Evolutionary conservation across 176 grass and related monocot species (phyloP).

Genomic region (Oryza meridionalis): DNA sequence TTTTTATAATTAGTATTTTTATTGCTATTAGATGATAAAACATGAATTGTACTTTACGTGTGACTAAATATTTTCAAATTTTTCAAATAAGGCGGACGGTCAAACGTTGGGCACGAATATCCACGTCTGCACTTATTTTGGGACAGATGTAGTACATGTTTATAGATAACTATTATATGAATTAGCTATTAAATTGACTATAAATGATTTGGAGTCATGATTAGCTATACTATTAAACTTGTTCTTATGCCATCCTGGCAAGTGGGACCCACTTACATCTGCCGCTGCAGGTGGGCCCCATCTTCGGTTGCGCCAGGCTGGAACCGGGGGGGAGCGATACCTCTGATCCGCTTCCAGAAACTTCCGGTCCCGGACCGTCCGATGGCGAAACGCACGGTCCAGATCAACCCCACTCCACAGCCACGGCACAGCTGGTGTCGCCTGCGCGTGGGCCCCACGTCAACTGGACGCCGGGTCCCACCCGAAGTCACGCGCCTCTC

Average conservation of each 20-base stretch:
- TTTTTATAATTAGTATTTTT: too few relatives aligned
- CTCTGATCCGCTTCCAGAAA: background rate
- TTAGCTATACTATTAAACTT: too few relatives aligned
- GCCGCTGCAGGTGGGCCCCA: background rate
- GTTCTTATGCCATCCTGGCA: constrained; percentile 24
- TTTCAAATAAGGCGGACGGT: too few relatives aligned
- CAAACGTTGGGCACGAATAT: too few relatives aligned
- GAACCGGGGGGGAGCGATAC: background rate
- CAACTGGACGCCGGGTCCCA: background rate
- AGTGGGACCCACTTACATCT: background rate
- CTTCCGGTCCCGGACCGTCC: background rate
- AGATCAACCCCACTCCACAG: background rate
- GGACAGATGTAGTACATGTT: too few relatives aligned
- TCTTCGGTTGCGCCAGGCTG: constrained; percentile 3
- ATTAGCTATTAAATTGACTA: too few relatives aligned
- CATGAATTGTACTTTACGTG: too few relatives aligned
- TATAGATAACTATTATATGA: too few relatives aligned
- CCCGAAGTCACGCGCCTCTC: background rate
- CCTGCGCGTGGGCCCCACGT: background rate
- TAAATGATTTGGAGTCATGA: too few relatives aligned
- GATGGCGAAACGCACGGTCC: background rate
- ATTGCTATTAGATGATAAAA: too few relatives aligned
- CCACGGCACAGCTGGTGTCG: background rate
- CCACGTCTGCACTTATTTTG: too few relatives aligned
- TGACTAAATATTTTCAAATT: too few relatives aligned